Evolutionary conservation across 768 basidiomycete species (phyloP).

Genomic region (Serendipita sp.): DNA sequence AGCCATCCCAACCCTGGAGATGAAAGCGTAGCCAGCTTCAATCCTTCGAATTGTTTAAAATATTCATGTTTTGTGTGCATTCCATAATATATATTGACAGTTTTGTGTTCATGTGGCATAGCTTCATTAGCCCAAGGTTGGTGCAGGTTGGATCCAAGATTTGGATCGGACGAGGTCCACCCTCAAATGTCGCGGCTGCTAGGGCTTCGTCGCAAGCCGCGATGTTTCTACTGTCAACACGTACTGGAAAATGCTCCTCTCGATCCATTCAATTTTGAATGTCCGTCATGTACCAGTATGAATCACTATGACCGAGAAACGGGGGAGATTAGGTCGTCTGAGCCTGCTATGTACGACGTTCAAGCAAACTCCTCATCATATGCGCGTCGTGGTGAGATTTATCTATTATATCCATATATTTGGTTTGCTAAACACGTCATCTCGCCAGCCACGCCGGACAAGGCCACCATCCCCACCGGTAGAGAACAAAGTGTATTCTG

Average conservation of each 20-base stretch:
- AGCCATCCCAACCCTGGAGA: background rate
- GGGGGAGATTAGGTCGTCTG: background rate
- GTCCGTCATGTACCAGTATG: background rate
- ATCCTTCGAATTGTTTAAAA: background rate
- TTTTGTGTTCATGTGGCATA: background rate
- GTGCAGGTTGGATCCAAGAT: no score
- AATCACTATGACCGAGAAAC: slow-evolving; percentile 1
- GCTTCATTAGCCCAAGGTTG: no score
- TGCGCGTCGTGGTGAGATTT: background rate
- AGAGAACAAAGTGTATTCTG: slow-evolving; percentile 36
- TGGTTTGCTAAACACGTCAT: background rate
- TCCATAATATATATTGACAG: background rate
- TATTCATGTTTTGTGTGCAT: background rate
- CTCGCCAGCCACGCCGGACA: background rate
- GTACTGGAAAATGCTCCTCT: background rate
- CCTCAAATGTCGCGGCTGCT: background rate
- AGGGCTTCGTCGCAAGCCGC: background rate
- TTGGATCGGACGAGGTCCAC: background rate
- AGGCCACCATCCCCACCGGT: background rate
- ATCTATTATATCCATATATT: background rate
- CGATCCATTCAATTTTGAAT: background rate
- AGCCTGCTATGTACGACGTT: background rate
- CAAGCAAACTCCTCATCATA: background rate
- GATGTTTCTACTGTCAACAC: slow-evolving; percentile 3
- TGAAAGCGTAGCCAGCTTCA: background rate